Conservation (phyloP, 1,139 yeast genomes). For the Candida smagusa region DNA sequence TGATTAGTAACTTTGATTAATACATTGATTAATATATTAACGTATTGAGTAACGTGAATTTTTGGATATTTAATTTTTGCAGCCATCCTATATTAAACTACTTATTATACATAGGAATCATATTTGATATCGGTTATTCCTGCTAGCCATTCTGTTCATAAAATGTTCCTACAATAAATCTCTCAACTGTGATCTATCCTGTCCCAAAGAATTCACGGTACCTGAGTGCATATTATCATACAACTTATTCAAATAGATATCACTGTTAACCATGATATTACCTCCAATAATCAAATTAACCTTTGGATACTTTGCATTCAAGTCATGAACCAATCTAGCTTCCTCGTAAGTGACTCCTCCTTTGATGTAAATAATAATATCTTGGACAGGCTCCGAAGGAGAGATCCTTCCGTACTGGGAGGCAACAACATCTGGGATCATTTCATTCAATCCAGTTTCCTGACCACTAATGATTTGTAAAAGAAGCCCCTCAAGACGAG, state of each 20-base stretch:
- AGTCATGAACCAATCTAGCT: conserved; percentile 73
- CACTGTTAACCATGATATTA: conserved; percentile 62
- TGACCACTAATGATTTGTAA: conserved; percentile 19
- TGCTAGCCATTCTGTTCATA: no score
- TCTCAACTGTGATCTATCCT: conserved; percentile 19
- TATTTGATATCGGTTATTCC: no score
- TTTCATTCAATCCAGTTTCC: conserved; percentile 6
- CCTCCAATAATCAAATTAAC: conserved; percentile 67
- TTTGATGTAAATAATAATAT: conserved; percentile 73
- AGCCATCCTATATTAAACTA: no score
- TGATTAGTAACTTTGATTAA: no score
- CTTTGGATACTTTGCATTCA: conserved; percentile 54
- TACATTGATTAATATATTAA: no score
- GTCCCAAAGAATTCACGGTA: conserved; percentile 10
- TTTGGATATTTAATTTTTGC: no score
- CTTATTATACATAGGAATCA: no score
- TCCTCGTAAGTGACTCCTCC: conserved; percentile 96
- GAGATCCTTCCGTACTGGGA: conserved; percentile 27
- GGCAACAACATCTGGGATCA: conserved; percentile 26
- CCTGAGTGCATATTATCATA: conserved; percentile 23
- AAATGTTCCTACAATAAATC: conserved; percentile 16
- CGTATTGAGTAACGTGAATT: no score
- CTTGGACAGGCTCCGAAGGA: conserved; percentile 50
- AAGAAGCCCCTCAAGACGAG: conserved; percentile 57
- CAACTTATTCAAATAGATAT: conserved; percentile 43